phyloP scores from a whole-genome alignment of 2,329 filamentous ascomycete genomes.

The Hypoxylon sp. region DNA sequence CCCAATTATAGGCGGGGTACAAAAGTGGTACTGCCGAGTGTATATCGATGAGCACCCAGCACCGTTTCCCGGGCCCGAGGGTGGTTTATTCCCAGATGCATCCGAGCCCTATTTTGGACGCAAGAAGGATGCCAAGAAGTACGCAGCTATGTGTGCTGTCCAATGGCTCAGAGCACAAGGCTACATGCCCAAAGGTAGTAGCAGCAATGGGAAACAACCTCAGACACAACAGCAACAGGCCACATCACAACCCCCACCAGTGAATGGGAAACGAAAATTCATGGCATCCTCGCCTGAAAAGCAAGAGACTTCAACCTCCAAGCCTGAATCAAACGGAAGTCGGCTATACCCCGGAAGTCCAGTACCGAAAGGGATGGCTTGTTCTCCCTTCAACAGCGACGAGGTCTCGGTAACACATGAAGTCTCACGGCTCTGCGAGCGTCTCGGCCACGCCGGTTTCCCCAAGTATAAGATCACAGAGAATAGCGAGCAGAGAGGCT shows the following conservation, averaged over 20 bases:
- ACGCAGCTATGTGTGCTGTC: constrained; percentile 65
- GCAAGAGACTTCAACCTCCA: constrained; percentile 46
- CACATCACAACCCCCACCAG: constrained; percentile 53
- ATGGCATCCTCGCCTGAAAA: constrained; percentile 21
- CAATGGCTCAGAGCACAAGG: constrained; percentile 57
- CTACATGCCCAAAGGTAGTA: constrained; percentile 47
- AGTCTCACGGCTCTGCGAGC: constrained; percentile 54
- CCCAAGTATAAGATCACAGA: constrained; percentile 56
- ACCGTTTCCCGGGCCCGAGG: constrained; percentile 48
- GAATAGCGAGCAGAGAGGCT: constrained; percentile 42
- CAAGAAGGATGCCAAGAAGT: constrained; percentile 70
- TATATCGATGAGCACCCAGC: constrained; percentile 47
- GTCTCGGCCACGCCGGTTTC: constrained; percentile 51
- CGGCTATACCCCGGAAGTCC: constrained; percentile 1
- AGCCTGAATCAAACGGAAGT: constrained; percentile 7
- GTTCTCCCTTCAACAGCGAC: constrained; percentile 44
- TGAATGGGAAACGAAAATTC: constrained; percentile 30
- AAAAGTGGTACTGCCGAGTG: constrained; percentile 50
- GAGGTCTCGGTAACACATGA: constrained; percentile 41
- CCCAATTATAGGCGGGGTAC: constrained; percentile 21
- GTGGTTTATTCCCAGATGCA: constrained; percentile 51
- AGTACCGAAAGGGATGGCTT: constrained; percentile 17
- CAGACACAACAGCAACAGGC: constrained; percentile 48
- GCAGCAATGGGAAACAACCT: constrained; percentile 32
- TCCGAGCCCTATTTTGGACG: constrained; percentile 57